Base-by-base conservation (phyloP, 179 eudicot genomes). In the Nepenthes alata region DNA sequence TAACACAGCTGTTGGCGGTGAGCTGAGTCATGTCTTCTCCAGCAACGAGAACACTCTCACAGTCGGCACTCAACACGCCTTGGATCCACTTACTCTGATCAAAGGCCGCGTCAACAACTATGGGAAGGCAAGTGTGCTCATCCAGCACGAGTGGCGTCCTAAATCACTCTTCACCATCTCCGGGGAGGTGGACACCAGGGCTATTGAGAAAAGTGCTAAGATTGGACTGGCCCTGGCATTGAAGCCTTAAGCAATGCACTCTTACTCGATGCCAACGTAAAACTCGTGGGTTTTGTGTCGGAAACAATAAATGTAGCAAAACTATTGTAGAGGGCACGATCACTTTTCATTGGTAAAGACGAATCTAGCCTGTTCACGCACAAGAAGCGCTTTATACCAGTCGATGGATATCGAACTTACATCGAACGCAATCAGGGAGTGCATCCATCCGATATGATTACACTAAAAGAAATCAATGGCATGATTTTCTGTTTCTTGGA, bases 111-210 rank as follows among this genome's bases (percentile, higher is more conserved):
- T 91, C 55, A 77, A 91, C 86, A 91, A 78, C 80, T 70, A 67
- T 47, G 98, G 98, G 50, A 89, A 71, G 69, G 91, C 89, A 36
- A 89, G 88, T 67, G 91, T 96, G 59, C 81, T 91, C 34, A 77
- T 91, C 68, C 98, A 89, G 81, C 98, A 91, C 11, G 88, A 84
- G 69, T 89, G 88, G 89, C 88, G 88, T 57, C 95, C 95, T 0
- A 86, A 78, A 59, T 91, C 98, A 15, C 65, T 81, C 5, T 47
- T 91, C 80, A 91, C 98, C 41, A 67, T 91, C 39, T 84, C 98
- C 0, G 98, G 98, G 58, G 96, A 91, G 70, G 95, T 89, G 37
- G 98, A 91, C 81, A 84, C 96, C 6, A 75, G 78, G 67, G 96
- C 98, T 49, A 76, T 89, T 13, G 95, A 91, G 57, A 91, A 91